Base-by-base conservation (phyloP, 2,329 filamentous ascomycete genomes). In the Sporothrix phasma region DNA sequence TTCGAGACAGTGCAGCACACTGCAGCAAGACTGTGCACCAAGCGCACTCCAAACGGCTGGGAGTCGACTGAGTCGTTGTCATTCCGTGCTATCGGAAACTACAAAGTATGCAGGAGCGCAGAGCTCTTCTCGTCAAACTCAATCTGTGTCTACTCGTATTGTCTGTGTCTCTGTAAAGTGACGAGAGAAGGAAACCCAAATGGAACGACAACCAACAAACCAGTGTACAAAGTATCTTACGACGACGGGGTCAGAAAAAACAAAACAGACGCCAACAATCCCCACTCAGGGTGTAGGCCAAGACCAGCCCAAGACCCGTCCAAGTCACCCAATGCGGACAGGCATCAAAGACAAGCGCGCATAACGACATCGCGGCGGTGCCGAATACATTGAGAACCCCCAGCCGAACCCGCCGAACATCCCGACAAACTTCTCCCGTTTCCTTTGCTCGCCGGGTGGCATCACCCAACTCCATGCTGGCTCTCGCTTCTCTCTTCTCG, bases 301-400 rank as follows among this genome's bases (percentile, higher is more conserved):
- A n/a, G n/a, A n/a, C n/a, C n/a, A n/a, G n/a, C n/a, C 6, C 17
- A 19, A 19, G 39, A 31, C 31, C 51, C 29, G 24, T 39, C 26
- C 11, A 54, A 41, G 53, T 34, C 34, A 58, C 53, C 34, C 26
- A 24, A 34, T 34, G 19, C 8, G 34, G 53, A 19, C 34, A 41
- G 26, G 37, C 17, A 37, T 19, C 37, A 26, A 34, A 43, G 31
- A n/a, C 17, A 51, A 13, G 13, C 15, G 17, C 10, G 39, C 11
- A 49, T 61, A 43, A 61, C 58, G 58, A 61, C 58, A 61, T 61
- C 43, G 26, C 41, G n/a, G 11, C 58, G 41, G 31, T 22, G 39
- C 24, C 56, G 43, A 45, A n/a, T n/a, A 31, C 58, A 49, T 61
- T 26, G 15, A 15, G 7, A 37, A 10, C 11, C 17, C 29, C 24